Conservation (phyloP, 176 grass and related monocot genomes). For the Musa troglodytarum region DNA sequence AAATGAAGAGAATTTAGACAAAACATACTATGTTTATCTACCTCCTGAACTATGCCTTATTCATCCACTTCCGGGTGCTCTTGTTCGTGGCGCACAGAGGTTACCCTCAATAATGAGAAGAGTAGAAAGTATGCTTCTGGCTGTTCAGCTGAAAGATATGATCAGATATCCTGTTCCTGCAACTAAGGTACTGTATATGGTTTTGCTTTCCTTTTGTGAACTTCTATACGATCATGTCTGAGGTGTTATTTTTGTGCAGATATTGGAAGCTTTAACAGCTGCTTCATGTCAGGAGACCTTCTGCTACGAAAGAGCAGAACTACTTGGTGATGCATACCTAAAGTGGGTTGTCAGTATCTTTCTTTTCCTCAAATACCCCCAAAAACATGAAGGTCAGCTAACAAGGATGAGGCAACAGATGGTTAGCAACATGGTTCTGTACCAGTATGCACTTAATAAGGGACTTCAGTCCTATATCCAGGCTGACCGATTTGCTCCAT, state of each 20-base stretch:
- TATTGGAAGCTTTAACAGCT: slow-evolving; percentile 96
- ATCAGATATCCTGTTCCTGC: slow-evolving; percentile 87
- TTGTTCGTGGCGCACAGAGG: slow-evolving; percentile 87
- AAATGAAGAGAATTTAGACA: slow-evolving; percentile 71
- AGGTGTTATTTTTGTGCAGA: slow-evolving; percentile 39
- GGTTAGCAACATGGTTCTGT: slow-evolving; percentile 99
- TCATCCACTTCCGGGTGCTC: slow-evolving; percentile 79
- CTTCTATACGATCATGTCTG: neutral
- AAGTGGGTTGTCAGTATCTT: slow-evolving; percentile 99
- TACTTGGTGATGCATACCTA: slow-evolving; percentile 94
- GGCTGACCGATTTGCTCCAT: slow-evolving; percentile 95
- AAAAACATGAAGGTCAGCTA: slow-evolving; percentile 95
- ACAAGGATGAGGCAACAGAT: slow-evolving; percentile 98
- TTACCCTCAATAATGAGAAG: slow-evolving; percentile 97
- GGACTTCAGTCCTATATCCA: slow-evolving; percentile 95
- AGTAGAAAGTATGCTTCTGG: slow-evolving; percentile 98
- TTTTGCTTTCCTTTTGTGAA: slow-evolving; percentile 11
- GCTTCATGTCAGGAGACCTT: slow-evolving; percentile 99
- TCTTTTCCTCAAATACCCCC: slow-evolving; percentile 96
- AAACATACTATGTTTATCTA: slow-evolving; percentile 97
- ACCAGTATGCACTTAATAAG: slow-evolving; percentile 78
- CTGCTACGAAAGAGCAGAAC: slow-evolving; percentile 96
- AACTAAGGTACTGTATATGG: slow-evolving; percentile 40
- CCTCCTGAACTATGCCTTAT: slow-evolving; percentile 90
- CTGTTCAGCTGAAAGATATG: slow-evolving; percentile 86